Evolutionary conservation across 306 rosid genomes (phyloP), one percentile per base, ranked within the genome.

Genomic region (Ormosia emarginata): DNA sequence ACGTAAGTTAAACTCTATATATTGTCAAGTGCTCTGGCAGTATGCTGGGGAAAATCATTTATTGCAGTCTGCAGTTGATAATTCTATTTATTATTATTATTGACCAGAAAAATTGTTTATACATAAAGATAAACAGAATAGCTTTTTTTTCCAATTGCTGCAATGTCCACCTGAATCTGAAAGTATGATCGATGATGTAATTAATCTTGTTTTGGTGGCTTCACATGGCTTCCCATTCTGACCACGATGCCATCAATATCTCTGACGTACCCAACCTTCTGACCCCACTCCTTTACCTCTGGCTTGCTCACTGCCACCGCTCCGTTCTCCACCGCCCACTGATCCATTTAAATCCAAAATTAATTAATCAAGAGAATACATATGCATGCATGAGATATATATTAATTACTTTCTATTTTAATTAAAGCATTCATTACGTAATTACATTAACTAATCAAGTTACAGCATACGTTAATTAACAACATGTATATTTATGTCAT

Each of bases 311-410:
- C 93, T 46, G 88, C 39, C 89, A 80, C 90, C 7, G 94, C 99
- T 2, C 97, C 97, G 12, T 87, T 90, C 85, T 93, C 92, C 89
- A 95, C 93, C 70, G 99, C 99, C 74, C 85, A 62, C 97, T 95
- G 86, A 8, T 65, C 14, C 87, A 74, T 58, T 53, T 13, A 6
- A 6, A 24, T 66, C 65, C 81, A 68, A 44, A 61, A n/a, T 17
- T n/a, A 81, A 75, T 13, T 5, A 56, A 47, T 6, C 59, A 12
- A 34, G 2, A 24, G 24, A 24, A 24, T 24, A 24, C 24, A 24
- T 24, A 24, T 24, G 24, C 24, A 24, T 24, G 24, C 24, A 24
- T 24, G 24, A 24, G 24, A 24, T 24, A 24, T 24, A 24, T 24
- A 24, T 24, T 24, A 24, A 24, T 24, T 24, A 24, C 24, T 24